Percentiles rank a stretch among this genome's conserved stretches.
Conservation (phyloP, 331 rosid species). For the Arachis monticola region DNA sequence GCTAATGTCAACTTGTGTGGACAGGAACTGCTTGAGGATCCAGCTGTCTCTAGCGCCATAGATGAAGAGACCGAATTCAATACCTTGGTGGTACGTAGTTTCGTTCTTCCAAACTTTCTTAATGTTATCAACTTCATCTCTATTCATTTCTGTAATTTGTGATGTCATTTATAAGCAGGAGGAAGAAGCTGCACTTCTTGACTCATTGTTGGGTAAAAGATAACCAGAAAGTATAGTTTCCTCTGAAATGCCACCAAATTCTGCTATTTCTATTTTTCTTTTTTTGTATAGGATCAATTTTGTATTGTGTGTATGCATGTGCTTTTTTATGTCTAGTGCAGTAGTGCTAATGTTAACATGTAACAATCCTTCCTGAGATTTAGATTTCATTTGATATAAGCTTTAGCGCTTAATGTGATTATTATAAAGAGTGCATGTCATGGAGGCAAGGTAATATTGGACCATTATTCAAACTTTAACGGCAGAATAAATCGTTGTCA, state of each 20-base stretch:
- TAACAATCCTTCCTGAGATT: background rate
- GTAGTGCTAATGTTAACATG: background rate
- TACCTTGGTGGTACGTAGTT: slow-evolving; percentile 76
- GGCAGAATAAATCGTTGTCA: no score
- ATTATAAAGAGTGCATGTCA: no score
- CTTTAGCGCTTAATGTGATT: background rate
- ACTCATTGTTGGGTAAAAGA: slow-evolving; percentile 64
- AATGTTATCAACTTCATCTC: slow-evolving; percentile 6
- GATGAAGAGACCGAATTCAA: slow-evolving; percentile 97
- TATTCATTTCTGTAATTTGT: slow-evolving; percentile 6
- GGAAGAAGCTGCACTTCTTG: slow-evolving; percentile 83
- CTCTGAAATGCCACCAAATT: slow-evolving; percentile 11
- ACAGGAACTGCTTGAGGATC: slow-evolving; percentile 84
- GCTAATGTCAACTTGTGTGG: slow-evolving; percentile 38
- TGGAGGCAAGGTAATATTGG: no score
- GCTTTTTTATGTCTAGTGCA: slow-evolving; percentile 10
- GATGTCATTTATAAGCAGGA: slow-evolving; percentile 54
- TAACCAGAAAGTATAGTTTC: slow-evolving; percentile 19
- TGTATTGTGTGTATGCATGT: slow-evolving; percentile 40
- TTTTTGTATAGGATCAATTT: slow-evolving; percentile 41
- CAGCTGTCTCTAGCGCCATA: slow-evolving; percentile 65
- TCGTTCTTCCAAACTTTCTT: slow-evolving; percentile 29
- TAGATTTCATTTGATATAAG: background rate
- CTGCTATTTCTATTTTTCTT: background rate
- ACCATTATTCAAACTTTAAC: no score